Evolutionary conservation across 495 filamentous ascomycete species (phyloP).

Genomic region (Penicillium tannophilum): DNA sequence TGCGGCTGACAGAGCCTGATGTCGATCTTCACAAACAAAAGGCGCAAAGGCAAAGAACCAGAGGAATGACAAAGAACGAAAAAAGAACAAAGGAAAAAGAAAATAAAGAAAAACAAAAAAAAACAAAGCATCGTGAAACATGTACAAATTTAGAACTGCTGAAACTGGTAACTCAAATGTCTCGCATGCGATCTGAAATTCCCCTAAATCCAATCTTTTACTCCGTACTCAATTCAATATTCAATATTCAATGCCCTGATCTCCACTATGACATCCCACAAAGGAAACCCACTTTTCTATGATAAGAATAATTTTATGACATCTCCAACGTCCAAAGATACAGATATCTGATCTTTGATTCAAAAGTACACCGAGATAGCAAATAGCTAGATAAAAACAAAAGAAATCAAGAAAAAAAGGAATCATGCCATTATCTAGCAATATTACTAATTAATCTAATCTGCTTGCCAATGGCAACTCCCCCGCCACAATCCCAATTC

Average conservation of each 20-base stretch:
- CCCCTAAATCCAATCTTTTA: background rate
- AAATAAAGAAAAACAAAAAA: background rate
- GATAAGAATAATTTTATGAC: background rate
- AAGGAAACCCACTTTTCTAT: background rate
- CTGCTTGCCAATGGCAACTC: background rate
- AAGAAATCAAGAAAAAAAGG: too few species aligned
- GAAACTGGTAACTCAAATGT: background rate
- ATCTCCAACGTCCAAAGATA: background rate
- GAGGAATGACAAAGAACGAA: background rate
- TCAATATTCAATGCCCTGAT: background rate
- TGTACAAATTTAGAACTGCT: background rate
- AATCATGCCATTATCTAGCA: background rate
- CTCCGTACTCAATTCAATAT: background rate
- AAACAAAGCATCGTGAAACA: background rate
- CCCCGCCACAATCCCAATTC: background rate
- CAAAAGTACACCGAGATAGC: background rate
- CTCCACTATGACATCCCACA: background rate
- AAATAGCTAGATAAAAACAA: too few species aligned
- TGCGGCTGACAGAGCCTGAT: constrained; percentile 7
- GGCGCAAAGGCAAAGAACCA: background rate
- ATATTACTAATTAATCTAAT: background rate
- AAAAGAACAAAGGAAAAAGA: background rate
- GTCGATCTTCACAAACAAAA: background rate
- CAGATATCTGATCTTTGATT: background rate
- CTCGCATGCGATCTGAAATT: background rate